phyloP scores from a whole-genome alignment of 176 grass and related monocot genomes.

The Musa acuminata region DNA sequence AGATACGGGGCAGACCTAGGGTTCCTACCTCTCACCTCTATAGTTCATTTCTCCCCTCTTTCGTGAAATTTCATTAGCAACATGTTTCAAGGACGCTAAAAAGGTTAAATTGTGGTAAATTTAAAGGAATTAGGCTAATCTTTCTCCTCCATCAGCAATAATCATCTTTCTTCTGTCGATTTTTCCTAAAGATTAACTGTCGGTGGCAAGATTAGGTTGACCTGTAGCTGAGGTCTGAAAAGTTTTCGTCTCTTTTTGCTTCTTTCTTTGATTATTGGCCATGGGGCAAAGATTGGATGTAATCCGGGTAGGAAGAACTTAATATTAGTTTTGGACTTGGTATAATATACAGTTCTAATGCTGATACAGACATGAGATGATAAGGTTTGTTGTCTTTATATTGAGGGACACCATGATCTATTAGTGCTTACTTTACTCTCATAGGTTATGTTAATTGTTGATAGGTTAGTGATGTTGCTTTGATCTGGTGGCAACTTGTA shows the following conservation, averaged over 20 bases:
- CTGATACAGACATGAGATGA: not conserved
- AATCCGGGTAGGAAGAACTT: not conserved
- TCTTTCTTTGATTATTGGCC: not conserved
- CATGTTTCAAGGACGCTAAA: not conserved
- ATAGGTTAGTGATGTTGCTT: too few species aligned
- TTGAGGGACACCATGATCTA: not conserved
- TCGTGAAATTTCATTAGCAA: too few species aligned
- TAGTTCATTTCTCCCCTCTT: too few species aligned
- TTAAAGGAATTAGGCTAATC: not conserved
- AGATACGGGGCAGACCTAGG: not conserved
- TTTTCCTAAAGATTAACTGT: not conserved
- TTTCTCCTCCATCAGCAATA: not conserved
- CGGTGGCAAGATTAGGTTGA: not conserved
- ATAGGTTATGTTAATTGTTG: not conserved
- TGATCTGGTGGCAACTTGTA: too few species aligned
- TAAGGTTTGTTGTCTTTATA: not conserved
- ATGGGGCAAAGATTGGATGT: not conserved
- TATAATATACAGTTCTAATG: not conserved
- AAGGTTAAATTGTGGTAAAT: not conserved
- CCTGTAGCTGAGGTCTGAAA: not conserved
- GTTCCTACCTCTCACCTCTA: not conserved
- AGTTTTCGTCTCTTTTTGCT: not conserved
- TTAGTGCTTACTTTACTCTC: not conserved
- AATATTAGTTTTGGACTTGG: not conserved
- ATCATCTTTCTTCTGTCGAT: not conserved